Evolutionary conservation across 225 moss, liverwort and hornwort species (phyloP).

Genomic region (Marchantia paleacea): DNA sequence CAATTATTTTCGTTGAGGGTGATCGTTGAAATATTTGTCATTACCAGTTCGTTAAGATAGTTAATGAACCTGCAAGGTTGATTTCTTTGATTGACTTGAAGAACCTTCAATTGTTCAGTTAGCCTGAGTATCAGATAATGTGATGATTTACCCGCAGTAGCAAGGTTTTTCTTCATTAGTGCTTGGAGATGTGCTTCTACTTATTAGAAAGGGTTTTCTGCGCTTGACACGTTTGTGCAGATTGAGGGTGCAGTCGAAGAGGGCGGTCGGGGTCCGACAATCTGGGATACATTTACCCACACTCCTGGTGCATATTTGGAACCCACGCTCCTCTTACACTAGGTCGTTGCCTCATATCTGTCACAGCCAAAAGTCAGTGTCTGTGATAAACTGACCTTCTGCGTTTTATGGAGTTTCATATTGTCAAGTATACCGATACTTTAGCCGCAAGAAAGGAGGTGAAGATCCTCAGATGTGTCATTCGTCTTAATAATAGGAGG

Average conservation of each 20-base stretch:
- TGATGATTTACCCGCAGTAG: no score
- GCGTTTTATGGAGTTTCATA: no score
- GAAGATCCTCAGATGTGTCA: background rate
- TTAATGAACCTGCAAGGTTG: no score
- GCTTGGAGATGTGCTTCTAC: background rate
- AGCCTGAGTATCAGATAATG: no score
- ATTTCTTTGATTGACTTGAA: no score
- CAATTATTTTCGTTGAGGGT: no score
- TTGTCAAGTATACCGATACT: no score
- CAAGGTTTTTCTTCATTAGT: no score
- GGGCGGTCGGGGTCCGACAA: conserved; percentile 61
- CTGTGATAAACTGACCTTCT: background rate
- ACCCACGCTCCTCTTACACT: background rate
- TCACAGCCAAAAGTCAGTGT: background rate
- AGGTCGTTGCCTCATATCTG: background rate
- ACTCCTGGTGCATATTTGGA: conserved; percentile 43
- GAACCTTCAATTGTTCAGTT: no score
- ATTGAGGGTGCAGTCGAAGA: conserved; percentile 75
- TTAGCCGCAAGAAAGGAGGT: background rate
- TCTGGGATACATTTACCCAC: conserved; percentile 80
- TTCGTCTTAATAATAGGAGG: background rate
- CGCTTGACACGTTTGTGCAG: conserved; percentile 31
- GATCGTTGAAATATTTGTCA: no score
- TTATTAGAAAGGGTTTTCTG: background rate
- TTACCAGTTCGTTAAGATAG: no score